phyloP scores from a whole-genome alignment of 768 basidiomycete genomes.

The Obba rivulosa region DNA sequence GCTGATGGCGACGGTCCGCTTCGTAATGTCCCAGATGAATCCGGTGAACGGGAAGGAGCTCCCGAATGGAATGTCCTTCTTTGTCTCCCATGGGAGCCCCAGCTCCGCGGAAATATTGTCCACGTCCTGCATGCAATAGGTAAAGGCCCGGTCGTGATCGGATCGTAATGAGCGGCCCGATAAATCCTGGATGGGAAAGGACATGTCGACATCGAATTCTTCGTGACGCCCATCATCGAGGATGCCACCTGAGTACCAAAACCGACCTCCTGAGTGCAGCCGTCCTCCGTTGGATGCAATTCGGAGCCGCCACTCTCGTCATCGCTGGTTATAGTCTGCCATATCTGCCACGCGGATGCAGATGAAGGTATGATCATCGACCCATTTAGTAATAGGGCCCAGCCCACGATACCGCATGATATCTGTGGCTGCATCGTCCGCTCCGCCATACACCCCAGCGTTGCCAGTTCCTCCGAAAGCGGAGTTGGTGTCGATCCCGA shows the following conservation, averaged over 20 bases:
- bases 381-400: no score
- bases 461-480: background rate
- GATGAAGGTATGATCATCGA: background rate
- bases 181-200: constrained; percentile 12
- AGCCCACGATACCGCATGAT: constrained; percentile 11
- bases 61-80: constrained; percentile 13
- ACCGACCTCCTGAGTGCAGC: constrained; percentile 10
- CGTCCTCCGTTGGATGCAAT: background rate
- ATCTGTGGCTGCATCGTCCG: constrained; percentile 10
- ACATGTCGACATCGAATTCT: constrained; percentile 20
- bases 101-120: constrained; percentile 11
- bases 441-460: background rate
- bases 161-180: constrained; percentile 4
- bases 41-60: constrained; percentile 13
- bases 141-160: background rate
- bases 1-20: constrained; percentile 1
- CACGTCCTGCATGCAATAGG: constrained; percentile 21
- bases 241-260: constrained; percentile 15
- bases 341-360: no score
- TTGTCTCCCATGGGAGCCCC: constrained; percentile 18
- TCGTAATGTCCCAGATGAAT: constrained; percentile 17
- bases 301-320: no score
- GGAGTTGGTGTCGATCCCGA: constrained; percentile 3
- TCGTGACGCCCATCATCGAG: constrained; percentile 13
- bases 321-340: no score